A percentile compares a stretch with the other conserved stretches of the same genome.
Conservation (phyloP, 2,329 filamentous ascomycete genomes). For the Arthrobotrys pseudoclavata region DNA sequence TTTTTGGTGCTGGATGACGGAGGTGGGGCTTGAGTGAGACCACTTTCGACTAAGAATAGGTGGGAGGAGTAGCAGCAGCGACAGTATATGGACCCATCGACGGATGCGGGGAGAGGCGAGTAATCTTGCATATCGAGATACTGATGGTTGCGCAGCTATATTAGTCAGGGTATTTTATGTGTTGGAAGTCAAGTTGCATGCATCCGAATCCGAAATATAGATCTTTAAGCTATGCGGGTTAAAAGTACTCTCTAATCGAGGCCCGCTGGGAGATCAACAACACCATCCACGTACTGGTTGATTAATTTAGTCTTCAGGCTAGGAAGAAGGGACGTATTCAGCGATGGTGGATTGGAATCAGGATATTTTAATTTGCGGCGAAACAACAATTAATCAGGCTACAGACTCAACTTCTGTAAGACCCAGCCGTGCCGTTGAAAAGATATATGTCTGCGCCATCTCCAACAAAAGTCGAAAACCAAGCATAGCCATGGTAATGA, state of each 20-base stretch:
- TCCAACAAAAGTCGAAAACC: slow-evolving; percentile 4
- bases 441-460: neutral
- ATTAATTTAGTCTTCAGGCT: neutral
- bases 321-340: neutral
- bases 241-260: too few relatives aligned
- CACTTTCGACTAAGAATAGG: slow-evolving; percentile 29
- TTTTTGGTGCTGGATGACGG: slow-evolving; percentile 27
- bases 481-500: slow-evolving; percentile 25
- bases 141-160: slow-evolving; percentile 1
- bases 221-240: neutral
- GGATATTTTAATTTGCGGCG: slow-evolving; percentile 4
- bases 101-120: slow-evolving; percentile 51
- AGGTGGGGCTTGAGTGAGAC: slow-evolving; percentile 49
- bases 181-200: slow-evolving; percentile 16
- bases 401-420: neutral
- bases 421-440: neutral
- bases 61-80: neutral
- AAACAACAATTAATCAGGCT: neutral
- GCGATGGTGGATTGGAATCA: neutral
- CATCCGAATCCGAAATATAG: neutral
- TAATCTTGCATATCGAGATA: slow-evolving; percentile 50
- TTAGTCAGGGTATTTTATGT: slow-evolving; percentile 11
- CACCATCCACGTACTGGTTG: neutral
- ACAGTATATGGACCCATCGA: slow-evolving; percentile 23
- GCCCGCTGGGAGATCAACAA: slow-evolving; percentile 24